phyloP scores from a whole-genome alignment of 768 basidiomycete species.

The Auricularia auricula-judae region DNA sequence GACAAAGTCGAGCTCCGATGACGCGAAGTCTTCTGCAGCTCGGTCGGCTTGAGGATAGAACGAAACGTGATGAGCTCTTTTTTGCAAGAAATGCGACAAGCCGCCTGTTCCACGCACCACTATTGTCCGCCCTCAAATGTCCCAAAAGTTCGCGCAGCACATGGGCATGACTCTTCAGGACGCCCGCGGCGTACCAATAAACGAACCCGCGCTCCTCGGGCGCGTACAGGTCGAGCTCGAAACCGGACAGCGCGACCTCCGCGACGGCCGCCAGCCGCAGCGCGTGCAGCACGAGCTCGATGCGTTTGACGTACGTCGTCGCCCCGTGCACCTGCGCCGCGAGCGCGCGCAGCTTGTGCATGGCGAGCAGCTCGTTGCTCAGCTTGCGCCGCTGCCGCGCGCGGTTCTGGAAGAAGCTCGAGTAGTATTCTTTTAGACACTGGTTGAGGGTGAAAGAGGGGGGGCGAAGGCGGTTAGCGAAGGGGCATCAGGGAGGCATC shows the following conservation, averaged over 20 bases:
- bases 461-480: neutral
- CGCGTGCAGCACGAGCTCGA: constrained; percentile 10
- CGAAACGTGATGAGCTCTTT: constrained; percentile 17
- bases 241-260: constrained; percentile 64
- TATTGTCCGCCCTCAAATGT: neutral
- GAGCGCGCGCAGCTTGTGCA: constrained; percentile 31
- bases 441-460: constrained; percentile 15
- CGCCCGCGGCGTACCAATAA: constrained; percentile 59
- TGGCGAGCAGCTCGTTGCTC: constrained; percentile 50
- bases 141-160: constrained; percentile 3
- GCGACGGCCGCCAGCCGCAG: constrained; percentile 51
- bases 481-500: neutral
- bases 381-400: constrained; percentile 54
- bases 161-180: constrained; percentile 40
- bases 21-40: neutral
- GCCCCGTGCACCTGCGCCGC: neutral
- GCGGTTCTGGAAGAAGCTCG: constrained; percentile 57
- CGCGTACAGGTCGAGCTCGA: constrained; percentile 65
- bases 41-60: constrained; percentile 31
- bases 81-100: neutral
- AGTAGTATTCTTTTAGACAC: constrained; percentile 48
- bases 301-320: neutral
- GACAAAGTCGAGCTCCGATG: constrained; percentile 17
- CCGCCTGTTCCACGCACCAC: neutral
- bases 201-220: constrained; percentile 59